Base-by-base conservation (phyloP, 148 eudicot species). In the Rhododendron ovatum region DNA sequence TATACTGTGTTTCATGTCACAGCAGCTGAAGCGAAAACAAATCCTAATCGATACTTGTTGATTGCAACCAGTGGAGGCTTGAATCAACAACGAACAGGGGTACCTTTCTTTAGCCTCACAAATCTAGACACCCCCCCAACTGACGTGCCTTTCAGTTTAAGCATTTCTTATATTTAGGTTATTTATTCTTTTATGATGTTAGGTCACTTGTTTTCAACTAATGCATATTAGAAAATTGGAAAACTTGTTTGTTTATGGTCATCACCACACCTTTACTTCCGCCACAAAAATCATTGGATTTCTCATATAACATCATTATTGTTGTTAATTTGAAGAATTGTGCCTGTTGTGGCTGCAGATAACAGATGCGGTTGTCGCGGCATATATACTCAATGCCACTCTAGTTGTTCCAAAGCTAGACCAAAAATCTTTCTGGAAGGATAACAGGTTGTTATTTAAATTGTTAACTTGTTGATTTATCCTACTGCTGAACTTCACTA, bases 51-150 rank as follows among this genome's bases (percentile, higher is more conserved):
- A 47, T 96, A 92, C 85, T 87, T 96, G 85, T 74, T 96, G 86
- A 94, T 95, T 82, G 95, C 95, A 76, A 93, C 99, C 10, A 96
- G 99, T 91, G 99, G 99, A 57, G 99, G 99, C 81, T 84, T 96
- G 55, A 96, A 96, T 82, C 99, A 96, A 84, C 99, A 96, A 87
- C 91, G 99, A 90, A 96, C 99, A 48, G 99, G 99, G 96, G 99
- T 96, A 90, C 88, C 85, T 85, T 80, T 88, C 82, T 81, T 85
- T 41, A 35, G 13, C 53, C 37, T 2, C 20, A 48, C 33, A n/a
- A 75, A 83, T 43, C 35, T 14, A 20, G n/a, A 77, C 7, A 26
- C 77, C 43, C 48, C 41, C 6, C 50, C 17, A 41, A 24, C 15
- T 14, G 24, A 45, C 7, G 82, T 1, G 18, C 55, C 63, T 55